Evolutionary conservation across 1,139 yeast genomes (phyloP), one percentile per base, ranked within the genome.

Genomic region (Waltiozyma sp.): DNA sequence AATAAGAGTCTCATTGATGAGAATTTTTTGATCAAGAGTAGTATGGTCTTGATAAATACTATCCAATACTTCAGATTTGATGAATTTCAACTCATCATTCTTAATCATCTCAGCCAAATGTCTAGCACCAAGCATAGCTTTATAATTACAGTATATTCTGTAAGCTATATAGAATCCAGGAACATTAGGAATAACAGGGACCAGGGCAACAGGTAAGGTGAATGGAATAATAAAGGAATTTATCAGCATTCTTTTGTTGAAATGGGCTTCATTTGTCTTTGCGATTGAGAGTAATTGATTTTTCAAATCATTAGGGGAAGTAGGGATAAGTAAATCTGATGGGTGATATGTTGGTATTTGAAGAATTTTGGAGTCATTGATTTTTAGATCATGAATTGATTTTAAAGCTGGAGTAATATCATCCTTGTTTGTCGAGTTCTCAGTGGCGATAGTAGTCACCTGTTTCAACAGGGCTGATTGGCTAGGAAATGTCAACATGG

Each of bases 171-270:
- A 91, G 54, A 91, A 82, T 0, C 96, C 96, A 0, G 98, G 98
- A n/a, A 91, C 75, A 53, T 91, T 91, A 18, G 98, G 98, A 2
- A 89, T 60, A n/a, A 89, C 70, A 0, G 98, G 98, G 0, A 91
- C 57, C 39, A 88, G 57, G 0, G 87, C 88, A 43, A 88, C 62
- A 1, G 98, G 98, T 8, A 87, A 57, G 0, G 94, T 77, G 39
- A 89, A 51, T 1, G 97, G 97, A 3, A 91, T 63, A 2, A 80
- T 80, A 28, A 81, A 51, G 0, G 75, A 72, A 52, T 86, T 78
- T 37, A 67, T 52, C 16, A 69, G 40, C 51, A 73, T 61, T 46
- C 65, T 66, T 47, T 64, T 70, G 39, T 54, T 59, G 51, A 80
- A 84, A 38, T 62, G 60, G 1, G 53, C 45, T 16, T 64, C 49